Base-by-base conservation (phyloP, 208 protist genomes). In the Trypanosoma brucei region DNA sequence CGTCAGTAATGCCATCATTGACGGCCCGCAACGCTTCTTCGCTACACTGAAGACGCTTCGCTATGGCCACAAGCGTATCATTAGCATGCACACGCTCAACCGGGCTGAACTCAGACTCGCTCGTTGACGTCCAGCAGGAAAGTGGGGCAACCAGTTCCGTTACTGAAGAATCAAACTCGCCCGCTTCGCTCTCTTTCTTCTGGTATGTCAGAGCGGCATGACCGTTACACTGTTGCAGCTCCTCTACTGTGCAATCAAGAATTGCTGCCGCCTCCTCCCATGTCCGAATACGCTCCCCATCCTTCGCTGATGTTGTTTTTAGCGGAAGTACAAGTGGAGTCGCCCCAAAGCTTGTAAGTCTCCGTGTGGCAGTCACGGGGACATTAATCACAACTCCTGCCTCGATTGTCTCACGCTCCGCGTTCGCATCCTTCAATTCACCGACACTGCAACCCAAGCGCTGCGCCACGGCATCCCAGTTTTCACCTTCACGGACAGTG, bases 181-280 rank as follows among this genome's bases (percentile, higher is more conserved):
- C 72, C 11, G 59, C 72, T 8, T 62, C 66, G 14, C 42, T 67
- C 13, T 79, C 79, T 14, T 13, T 57, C 7, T 59, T 46, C 49
- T 67, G 64, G 65, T 90, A 94, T 13, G 67, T 83, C 1, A 85
- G 60, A 8, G 84, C 83, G 0, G 86, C 79, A 46, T 72, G 59
- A 35, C 85, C 77, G 52, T 92, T 92, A 1, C 73, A 77, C 48
- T 88, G 79, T 72, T 95, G 88, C n/a, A 94, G 53, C 59, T 94
- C 84, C 55, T 94, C 84, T 22, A 92, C 81, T 0, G 73, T 81
- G 71, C 88, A 94, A n/a, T 70, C 83, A 4, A 94, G 68, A 2
- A 86, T 30, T 30, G 63, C 63, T 14, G 88, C 88, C 11, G 88
- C 88, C 60, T 84, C 73, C 37, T 77, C 76, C 86, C 88, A 94